Conservation (phyloP, 2,329 filamentous ascomycete species). For the Sporothrix brasiliensis region DNA sequence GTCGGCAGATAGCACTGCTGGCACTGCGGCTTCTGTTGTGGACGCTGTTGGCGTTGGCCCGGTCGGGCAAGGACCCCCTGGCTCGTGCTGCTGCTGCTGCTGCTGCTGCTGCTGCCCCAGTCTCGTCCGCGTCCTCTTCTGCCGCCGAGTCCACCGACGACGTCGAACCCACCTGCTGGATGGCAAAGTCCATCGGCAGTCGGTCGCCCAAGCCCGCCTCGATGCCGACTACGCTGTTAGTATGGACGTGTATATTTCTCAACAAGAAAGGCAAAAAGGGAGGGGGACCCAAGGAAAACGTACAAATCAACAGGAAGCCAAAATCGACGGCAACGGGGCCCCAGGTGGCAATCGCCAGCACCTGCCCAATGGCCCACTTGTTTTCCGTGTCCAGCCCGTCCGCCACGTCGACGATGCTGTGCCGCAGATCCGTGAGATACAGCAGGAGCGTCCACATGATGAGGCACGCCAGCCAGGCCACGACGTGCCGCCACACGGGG, state of each 20-base stretch:
- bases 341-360: slow-evolving; percentile 34
- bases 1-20: not conserved
- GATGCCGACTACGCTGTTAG: slow-evolving; percentile 28
- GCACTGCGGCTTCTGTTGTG: not conserved
- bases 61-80: too few relatives aligned
- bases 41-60: not conserved
- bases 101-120: too few relatives aligned
- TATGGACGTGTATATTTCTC: too few relatives aligned
- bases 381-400: slow-evolving; percentile 29
- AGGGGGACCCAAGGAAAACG: not conserved
- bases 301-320: slow-evolving; percentile 30
- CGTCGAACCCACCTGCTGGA: slow-evolving; percentile 29
- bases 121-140: not conserved
- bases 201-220: slow-evolving; percentile 26
- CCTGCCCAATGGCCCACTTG: slow-evolving; percentile 34
- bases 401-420: slow-evolving; percentile 30
- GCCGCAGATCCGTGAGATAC: slow-evolving; percentile 28
- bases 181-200: slow-evolving; percentile 25
- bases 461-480: slow-evolving; percentile 29
- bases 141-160: not conserved
- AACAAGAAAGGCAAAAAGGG: too few relatives aligned
- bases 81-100: too few relatives aligned
- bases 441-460: slow-evolving; percentile 34
- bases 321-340: slow-evolving; percentile 30
- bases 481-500: slow-evolving; percentile 27